Evolutionary conservation across 2,329 filamentous ascomycete species (phyloP), one percentile per base, ranked within the genome.

Genomic region (Cyphellophora attinorum): DNA sequence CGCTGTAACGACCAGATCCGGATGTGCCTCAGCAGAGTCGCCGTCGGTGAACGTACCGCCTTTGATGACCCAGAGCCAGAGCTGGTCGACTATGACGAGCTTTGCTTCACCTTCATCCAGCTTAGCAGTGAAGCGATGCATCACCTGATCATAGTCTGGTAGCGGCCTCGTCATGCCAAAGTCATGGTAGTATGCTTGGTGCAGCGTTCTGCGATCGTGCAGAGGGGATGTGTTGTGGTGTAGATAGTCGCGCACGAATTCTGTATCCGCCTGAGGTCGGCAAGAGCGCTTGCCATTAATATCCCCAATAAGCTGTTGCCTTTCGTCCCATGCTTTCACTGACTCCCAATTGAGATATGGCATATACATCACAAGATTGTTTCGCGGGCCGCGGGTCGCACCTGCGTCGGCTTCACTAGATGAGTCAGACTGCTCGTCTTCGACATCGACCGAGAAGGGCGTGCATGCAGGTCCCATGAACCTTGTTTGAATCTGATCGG

Each of bases 311-410:
- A n/a, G n/a, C n/a, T n/a, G n/a, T n/a, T 59, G 52, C 23, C 72
- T 76, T 2, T 70, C 66, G 12, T 66, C 57, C 6, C 72, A 61
- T 11, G 65, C 58, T 31, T 65, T 58, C 30, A 76, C 64, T 0
- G 73, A 76, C 47, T 80, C 76, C 33, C 77, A 79, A 48, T 79
- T 75, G 3, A 80, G 55, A 46, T 77, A 80, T 1, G 76, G 76
- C 72, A 79, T 77, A n/a, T n/a, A n/a, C n/a, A n/a, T n/a, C n/a
- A n/a, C n/a, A n/a, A n/a, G n/a, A n/a, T n/a, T n/a, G n/a, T n/a
- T n/a, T n/a, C n/a, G n/a, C n/a, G n/a, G n/a, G n/a, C n/a, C n/a
- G n/a, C n/a, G n/a, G n/a, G n/a, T n/a, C n/a, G n/a, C n/a, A n/a
- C n/a, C n/a, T n/a, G n/a, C n/a, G n/a, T n/a, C n/a, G n/a, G n/a